These are phyloP conservation scores for Phytopythium mirpurense DNA, from an alignment of 352 stramenopile species.

Conservation along the genomic window DNA sequence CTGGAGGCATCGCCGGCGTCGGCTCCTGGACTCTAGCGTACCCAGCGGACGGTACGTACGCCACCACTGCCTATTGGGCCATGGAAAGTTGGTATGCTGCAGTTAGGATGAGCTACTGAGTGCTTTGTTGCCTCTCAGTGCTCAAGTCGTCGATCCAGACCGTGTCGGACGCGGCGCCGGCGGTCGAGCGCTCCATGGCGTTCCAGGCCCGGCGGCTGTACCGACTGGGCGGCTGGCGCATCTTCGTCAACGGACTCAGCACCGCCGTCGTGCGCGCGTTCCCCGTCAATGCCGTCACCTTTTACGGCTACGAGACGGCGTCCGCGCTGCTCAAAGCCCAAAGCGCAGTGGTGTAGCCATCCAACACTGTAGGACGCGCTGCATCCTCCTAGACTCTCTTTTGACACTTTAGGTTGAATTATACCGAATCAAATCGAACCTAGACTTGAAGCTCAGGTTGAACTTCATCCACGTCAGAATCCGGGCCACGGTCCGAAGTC, in stretches of 20 bases:
- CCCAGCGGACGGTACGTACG: slow-evolving; percentile 56
- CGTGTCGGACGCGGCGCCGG: slow-evolving; percentile 42
- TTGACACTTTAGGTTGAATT: neutral
- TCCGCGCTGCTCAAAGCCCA: slow-evolving; percentile 55
- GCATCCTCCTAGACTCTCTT: neutral
- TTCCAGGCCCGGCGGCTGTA: slow-evolving; percentile 71
- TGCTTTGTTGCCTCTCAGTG: slow-evolving; percentile 25
- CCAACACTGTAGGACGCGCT: no score
- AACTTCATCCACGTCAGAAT: slow-evolving; percentile 21
- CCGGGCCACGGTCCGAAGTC: neutral
- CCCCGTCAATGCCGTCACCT: slow-evolving; percentile 82
- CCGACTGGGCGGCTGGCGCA: slow-evolving; percentile 47
- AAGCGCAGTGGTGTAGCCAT: neutral
- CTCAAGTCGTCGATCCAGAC: slow-evolving; percentile 87
- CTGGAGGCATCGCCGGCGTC: slow-evolving; percentile 68
- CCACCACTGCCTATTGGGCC: no score
- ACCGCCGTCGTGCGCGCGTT: slow-evolving; percentile 80
- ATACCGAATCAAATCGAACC: slow-evolving; percentile 3
- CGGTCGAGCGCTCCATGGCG: slow-evolving; percentile 59
- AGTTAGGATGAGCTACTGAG: no score
- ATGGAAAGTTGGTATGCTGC: no score
- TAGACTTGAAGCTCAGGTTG: slow-evolving; percentile 1
- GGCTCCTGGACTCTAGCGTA: slow-evolving; percentile 80
- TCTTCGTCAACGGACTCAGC: slow-evolving; percentile 76
- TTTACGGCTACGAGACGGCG: slow-evolving; percentile 81